Percentiles rank a stretch among this genome's conserved stretches.
These are phyloP conservation scores for Lomentospora prolificans DNA, from an alignment of 2,329 filamentous ascomycete species.

Conservation along the genomic window DNA sequence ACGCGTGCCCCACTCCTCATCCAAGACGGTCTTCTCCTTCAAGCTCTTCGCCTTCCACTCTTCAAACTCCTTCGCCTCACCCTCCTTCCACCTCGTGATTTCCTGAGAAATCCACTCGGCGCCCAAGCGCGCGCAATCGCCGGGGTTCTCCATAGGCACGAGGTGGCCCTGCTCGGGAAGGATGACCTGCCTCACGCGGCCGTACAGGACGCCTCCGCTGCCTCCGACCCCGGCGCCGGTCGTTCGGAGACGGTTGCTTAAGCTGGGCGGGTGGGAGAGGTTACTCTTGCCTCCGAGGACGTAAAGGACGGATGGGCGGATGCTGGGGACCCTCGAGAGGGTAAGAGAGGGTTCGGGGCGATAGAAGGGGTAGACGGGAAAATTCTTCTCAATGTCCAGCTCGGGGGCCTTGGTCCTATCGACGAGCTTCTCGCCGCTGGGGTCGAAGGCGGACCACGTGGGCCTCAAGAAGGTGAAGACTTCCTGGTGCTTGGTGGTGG, in stretches of 20 bases:
- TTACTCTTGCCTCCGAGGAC: conserved; percentile 54
- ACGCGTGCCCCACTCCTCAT: conserved; percentile 16
- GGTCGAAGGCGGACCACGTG: conserved; percentile 35
- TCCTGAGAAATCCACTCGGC: conserved; percentile 48
- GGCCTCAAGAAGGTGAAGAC: conserved; percentile 65
- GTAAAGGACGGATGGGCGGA: conserved; percentile 60
- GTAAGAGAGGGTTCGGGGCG: conserved; percentile 52
- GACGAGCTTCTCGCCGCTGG: conserved; percentile 26
- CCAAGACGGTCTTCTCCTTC: conserved; percentile 45
- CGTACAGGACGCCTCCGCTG: conserved; percentile 52
- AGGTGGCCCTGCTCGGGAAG: conserved; percentile 64
- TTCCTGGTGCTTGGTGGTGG: conserved; percentile 80
- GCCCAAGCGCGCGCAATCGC: conserved; percentile 51
- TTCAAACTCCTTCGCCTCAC: conserved; percentile 45
- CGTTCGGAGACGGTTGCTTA: conserved; percentile 48
- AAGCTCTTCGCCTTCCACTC: conserved; percentile 41
- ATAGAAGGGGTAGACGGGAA: conserved; percentile 44
- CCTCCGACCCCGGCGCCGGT: conserved; percentile 60
- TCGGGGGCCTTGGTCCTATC: conserved; percentile 34
- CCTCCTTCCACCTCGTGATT: conserved; percentile 41
- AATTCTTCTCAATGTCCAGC: conserved; percentile 26
- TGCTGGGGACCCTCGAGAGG: conserved; percentile 43
- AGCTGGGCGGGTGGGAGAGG: conserved; percentile 40
- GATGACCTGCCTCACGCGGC: conserved; percentile 56
- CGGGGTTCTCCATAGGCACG: conserved; percentile 71